phyloP scores from a whole-genome alignment of 192 early-diverging fungal genomes.

The Polychytrium aggregatum region DNA sequence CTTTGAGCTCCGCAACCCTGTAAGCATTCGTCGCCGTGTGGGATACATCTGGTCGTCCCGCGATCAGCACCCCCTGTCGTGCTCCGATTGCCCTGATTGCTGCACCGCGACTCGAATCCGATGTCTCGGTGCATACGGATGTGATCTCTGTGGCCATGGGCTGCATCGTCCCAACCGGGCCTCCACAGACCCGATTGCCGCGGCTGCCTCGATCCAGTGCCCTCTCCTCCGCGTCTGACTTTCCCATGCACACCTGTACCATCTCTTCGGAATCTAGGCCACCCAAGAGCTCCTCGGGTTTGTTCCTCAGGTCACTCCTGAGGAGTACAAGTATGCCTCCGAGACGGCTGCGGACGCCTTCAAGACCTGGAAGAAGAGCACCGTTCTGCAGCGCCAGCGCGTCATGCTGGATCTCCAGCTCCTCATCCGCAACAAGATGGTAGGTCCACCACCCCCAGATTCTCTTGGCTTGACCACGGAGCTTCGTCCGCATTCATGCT shows the following conservation, averaged over 20 bases:
- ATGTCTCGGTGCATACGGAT: too few relatives aligned
- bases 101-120: too few relatives aligned
- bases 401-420: slow-evolving; percentile 86
- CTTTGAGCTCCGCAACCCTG: slow-evolving; percentile 84
- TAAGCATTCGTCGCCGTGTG: slow-evolving; percentile 21
- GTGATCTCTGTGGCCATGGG: too few relatives aligned
- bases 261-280: too few relatives aligned
- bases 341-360: slow-evolving; percentile 65
- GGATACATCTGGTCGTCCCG: too few relatives aligned
- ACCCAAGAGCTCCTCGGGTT: slow-evolving; percentile 77
- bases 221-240: too few relatives aligned
- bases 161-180: too few relatives aligned
- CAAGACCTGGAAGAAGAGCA: slow-evolving; percentile 73
- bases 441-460: slow-evolving; percentile 2
- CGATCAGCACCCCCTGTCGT: too few relatives aligned
- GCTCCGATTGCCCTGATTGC: too few relatives aligned
- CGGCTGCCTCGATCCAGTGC: too few relatives aligned
- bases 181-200: too few relatives aligned
- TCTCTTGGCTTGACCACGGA: neutral
- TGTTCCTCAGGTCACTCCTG: slow-evolving; percentile 78
- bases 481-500: neutral
- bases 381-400: slow-evolving; percentile 72
- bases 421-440: slow-evolving; percentile 66
- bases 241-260: too few relatives aligned
- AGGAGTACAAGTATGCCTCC: slow-evolving; percentile 72